phyloP scores from a whole-genome alignment of 2,329 filamentous ascomycete species.

The Capronia epimyces region DNA sequence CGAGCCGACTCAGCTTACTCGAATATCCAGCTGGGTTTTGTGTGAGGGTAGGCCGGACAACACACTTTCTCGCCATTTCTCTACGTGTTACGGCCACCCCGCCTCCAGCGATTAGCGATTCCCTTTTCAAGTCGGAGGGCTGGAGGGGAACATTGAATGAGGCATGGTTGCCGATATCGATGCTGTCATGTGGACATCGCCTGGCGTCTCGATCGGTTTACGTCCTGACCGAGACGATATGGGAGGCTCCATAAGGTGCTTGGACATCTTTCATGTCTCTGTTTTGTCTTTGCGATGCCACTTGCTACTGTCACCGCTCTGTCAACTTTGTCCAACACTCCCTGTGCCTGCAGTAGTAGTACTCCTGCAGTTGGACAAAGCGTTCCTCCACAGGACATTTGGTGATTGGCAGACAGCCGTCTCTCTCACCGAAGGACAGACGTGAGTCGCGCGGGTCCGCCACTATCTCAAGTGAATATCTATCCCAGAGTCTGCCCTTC shows the following conservation, averaged over 20 bases:
- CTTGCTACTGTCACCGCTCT: constrained; percentile 16
- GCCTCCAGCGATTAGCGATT: constrained; percentile 3
- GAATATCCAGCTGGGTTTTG: neutral
- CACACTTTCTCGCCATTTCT: neutral
- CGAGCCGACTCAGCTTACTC: constrained; percentile 7
- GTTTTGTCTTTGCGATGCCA: constrained; percentile 11
- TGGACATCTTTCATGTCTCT: constrained; percentile 14
- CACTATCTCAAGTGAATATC: constrained; percentile 16
- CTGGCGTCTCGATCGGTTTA: constrained; percentile 11
- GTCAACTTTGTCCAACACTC: constrained; percentile 15
- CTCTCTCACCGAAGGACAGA: constrained; percentile 1
- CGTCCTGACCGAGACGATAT: constrained; percentile 12
- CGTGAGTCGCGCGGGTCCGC: constrained; percentile 6
- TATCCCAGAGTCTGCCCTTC: constrained; percentile 14
- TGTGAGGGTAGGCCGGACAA: constrained; percentile 2
- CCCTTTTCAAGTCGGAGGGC: neutral
- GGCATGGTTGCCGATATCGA: constrained; percentile 10
- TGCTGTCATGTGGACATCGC: constrained; percentile 12
- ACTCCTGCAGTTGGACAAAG: constrained; percentile 20
- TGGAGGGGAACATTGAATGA: constrained; percentile 4
- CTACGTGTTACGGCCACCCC: constrained; percentile 1
- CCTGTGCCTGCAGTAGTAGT: constrained; percentile 17
- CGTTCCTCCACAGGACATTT: constrained; percentile 11
- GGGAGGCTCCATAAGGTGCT: constrained; percentile 11
- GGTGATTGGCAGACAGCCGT: constrained; percentile 15